These are phyloP conservation scores for Aspergillus flavus DNA, from an alignment of 2,329 filamentous ascomycete species.

Conservation along the genomic window DNA sequence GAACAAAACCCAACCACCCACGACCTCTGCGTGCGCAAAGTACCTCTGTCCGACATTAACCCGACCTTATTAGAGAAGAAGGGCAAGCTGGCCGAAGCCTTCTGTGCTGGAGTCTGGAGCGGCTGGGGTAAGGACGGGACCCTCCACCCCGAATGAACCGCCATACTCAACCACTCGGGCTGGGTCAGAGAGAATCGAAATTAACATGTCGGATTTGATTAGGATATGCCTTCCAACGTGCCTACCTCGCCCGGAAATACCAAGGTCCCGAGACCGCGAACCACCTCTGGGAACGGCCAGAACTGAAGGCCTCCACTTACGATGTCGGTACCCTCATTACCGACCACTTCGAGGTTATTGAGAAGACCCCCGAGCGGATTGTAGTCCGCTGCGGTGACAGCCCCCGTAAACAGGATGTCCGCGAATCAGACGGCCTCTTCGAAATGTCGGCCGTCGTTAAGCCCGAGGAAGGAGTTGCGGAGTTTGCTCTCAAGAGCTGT, in stretches of 20 bases:
- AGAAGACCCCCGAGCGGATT: constrained; percentile 63
- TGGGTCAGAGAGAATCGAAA: background rate
- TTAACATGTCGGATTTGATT: background rate
- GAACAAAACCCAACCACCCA: constrained; percentile 64
- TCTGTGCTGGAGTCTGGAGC: constrained; percentile 69
- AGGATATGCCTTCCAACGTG: constrained; percentile 57
- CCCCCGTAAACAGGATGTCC: constrained; percentile 58
- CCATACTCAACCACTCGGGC: background rate
- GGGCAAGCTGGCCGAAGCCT: constrained; percentile 63
- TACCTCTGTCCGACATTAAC: constrained; percentile 65
- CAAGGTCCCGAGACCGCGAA: constrained; percentile 56
- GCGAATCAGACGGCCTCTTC: constrained; percentile 67
- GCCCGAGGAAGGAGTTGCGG: constrained; percentile 60
- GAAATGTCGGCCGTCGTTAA: constrained; percentile 65
- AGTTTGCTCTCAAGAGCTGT: constrained; percentile 66
- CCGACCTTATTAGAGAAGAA: constrained; percentile 66
- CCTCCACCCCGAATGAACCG: background rate
- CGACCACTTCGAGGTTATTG: constrained; percentile 72
- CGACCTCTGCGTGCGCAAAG: constrained; percentile 65
- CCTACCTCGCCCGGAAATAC: constrained; percentile 62
- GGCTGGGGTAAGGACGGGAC: constrained; percentile 56
- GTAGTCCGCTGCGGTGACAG: constrained; percentile 68
- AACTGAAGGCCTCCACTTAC: constrained; percentile 61
- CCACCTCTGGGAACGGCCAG: constrained; percentile 63
- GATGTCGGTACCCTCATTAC: constrained; percentile 66